A percentile compares a stretch with the other conserved stretches of the same genome.
These are phyloP conservation scores for Senna siamea DNA, from an alignment of 306 rosid genomes.

Conservation along the genomic window DNA sequence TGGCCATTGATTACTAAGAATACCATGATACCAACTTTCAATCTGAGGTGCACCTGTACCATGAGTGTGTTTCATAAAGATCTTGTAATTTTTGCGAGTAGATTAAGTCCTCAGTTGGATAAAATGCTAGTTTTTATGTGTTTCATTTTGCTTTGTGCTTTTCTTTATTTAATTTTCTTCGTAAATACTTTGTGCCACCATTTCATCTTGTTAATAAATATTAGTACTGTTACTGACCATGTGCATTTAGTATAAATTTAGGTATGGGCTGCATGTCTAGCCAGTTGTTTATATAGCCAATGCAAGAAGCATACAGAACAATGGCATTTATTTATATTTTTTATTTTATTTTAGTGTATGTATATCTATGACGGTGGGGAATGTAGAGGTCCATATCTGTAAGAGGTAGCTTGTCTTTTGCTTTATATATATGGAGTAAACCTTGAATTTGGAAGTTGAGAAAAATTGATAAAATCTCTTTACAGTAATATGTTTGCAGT, in stretches of 20 bases:
- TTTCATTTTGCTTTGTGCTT: not conserved
- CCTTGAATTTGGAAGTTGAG: constrained; percentile 31
- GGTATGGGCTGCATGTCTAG: not conserved
- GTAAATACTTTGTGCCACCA: not conserved
- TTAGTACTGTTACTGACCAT: not conserved
- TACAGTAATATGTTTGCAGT: constrained; percentile 20
- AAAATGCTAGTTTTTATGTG: not conserved
- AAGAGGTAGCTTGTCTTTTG: constrained; percentile 12
- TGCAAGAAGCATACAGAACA: not conserved
- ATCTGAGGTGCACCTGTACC: not conserved
- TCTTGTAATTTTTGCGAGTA: not conserved
- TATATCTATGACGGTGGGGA: not conserved
- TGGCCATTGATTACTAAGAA: not conserved
- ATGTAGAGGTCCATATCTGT: constrained; percentile 8
- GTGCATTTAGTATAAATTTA: not conserved
- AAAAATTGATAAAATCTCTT: constrained; percentile 11
- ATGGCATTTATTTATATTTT: not conserved
- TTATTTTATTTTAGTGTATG: not conserved
- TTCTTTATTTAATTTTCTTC: not conserved
- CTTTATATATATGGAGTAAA: constrained; percentile 20
- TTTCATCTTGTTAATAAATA: not conserved
- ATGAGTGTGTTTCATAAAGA: not conserved
- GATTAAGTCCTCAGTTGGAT: not conserved
- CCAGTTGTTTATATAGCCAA: constrained; percentile 11
- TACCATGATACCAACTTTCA: not conserved